Evolutionary conservation across 2,329 filamentous ascomycete genomes (phyloP), one percentile per base, ranked within the genome.

Genomic region (Cytospora mali): DNA sequence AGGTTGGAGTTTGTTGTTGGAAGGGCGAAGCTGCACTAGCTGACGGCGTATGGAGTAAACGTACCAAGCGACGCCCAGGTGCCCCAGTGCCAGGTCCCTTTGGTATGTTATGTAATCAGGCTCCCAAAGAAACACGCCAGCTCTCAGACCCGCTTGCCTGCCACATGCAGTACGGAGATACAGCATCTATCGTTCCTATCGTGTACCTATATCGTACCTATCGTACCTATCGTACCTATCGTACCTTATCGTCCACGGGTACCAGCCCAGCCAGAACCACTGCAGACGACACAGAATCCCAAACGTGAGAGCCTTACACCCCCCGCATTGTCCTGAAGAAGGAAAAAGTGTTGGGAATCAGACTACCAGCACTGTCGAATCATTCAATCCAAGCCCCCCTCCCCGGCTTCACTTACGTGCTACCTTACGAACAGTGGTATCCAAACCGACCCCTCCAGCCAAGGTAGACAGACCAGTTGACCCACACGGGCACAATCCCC

Each of bases 71-170:
- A n/a, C n/a, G n/a, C n/a, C n/a, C n/a, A n/a, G n/a, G n/a, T n/a
- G n/a, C n/a, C n/a, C n/a, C n/a, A n/a, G n/a, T n/a, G n/a, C n/a
- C n/a, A n/a, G n/a, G n/a, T n/a, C n/a, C n/a, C n/a, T n/a, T n/a
- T n/a, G n/a, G n/a, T n/a, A n/a, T n/a, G n/a, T 66, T 66, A 66
- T 49, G 54, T 66, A 66, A 66, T 66, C 64, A 60, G 64, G 64
- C 64, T 64, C 39, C 64, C 62, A 62, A 42, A 25, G 28, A 51
- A 23, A 58, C 58, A 64, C 64, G 62, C 52, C 64, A 66, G 57
- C 61, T 54, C 39, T n/a, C n/a, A n/a, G n/a, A n/a, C n/a, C n/a
- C n/a, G n/a, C n/a, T 4, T 16, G 10, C 31, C 49, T 51, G 49
- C 49, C 18, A 16, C 10, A n/a, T 3, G n/a, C n/a, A 6, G 23